Percentiles rank a stretch among this genome's conserved stretches.
These are phyloP conservation scores for Scenedesmus sp. DNA, from an alignment of 163 green algal species.

Conservation along the genomic window DNA sequence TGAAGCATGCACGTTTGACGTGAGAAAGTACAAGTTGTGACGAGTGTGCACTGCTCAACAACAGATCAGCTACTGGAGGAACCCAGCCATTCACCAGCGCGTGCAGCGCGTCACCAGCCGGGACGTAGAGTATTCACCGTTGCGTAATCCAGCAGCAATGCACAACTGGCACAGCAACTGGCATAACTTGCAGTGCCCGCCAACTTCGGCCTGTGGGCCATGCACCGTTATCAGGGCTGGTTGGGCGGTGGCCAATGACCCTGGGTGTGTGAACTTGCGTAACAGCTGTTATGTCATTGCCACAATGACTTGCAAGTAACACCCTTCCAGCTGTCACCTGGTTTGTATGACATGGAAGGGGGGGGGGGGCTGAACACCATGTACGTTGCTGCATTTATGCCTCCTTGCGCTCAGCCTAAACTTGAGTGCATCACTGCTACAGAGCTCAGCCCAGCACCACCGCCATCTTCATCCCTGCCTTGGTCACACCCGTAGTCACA, in stretches of 20 bases:
- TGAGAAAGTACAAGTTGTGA: not conserved
- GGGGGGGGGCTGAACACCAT: no score
- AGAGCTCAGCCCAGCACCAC: not conserved
- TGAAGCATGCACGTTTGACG: not conserved
- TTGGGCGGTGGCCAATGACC: no score
- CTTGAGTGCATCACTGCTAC: not conserved
- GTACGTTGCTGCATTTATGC: not conserved
- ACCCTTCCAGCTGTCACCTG: not conserved
- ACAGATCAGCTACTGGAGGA: not conserved
- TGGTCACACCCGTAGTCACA: not conserved
- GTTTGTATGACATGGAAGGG: no score
- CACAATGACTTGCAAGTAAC: not conserved
- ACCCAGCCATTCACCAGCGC: no score
- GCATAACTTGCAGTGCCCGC: no score
- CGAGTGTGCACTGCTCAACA: not conserved
- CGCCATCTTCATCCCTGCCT: not conserved
- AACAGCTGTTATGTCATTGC: not conserved
- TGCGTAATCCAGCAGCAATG: no score
- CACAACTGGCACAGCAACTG: no score
- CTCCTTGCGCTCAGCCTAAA: not conserved
- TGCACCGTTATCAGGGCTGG: no score
- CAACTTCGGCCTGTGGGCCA: no score
- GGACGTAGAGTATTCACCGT: no score
- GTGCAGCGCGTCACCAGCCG: no score
- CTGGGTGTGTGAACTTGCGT: not conserved